Base-by-base conservation (phyloP, 2,329 filamentous ascomycete genomes). In the Colletotrichum sp. region DNA sequence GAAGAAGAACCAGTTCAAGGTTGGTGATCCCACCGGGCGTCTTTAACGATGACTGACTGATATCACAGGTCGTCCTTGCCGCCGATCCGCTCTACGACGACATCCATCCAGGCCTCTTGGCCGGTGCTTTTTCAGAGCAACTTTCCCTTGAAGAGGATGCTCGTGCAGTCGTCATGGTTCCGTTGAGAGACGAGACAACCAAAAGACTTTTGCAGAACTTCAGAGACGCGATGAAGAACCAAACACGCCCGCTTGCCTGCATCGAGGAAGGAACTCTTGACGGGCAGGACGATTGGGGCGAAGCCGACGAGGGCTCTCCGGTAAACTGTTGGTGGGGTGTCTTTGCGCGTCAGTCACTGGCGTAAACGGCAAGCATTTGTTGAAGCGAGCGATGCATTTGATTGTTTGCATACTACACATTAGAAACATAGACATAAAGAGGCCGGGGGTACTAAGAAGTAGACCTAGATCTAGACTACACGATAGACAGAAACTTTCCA, bases 31-130 rank as follows among this genome's bases (percentile, higher is more conserved):
- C 26, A 28, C 7, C 9, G 5, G 13, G 21, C 12, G 12, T 28
- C 4, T 28, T 63, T 24, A 34, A 63, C 10, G 9, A 34, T 63
- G 7, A 4, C 57, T 64, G 18, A 69, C 68, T 32, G 36, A 71
- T 21, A 52, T 7, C 13, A 60, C 83, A 93, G 88, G 86, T 98
- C 71, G 92, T 99, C 59, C 89, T 99, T 4, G 95, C 92, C 3
- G 95, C 96, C 4, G 97, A 99, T 83, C 91, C 95, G 1, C 87
- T 99, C 24, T 99, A 99, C 84, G 95, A 96, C 61, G 90, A 96
- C 65, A 90, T 94, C 6, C 97, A 99, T 81, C 95, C 96, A 0
- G 85, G 83, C 4, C 91, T 97, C 80, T 89, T 99, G 26, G 92
- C 93, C 0, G 88, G 92, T 16, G 93, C 95, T 16, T 92, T 99